Percentiles rank a stretch among this genome's conserved stretches.
These are phyloP conservation scores for Gonapodya prolifera DNA, from an alignment of 192 early-diverging fungal genomes.

Conservation along the genomic window DNA sequence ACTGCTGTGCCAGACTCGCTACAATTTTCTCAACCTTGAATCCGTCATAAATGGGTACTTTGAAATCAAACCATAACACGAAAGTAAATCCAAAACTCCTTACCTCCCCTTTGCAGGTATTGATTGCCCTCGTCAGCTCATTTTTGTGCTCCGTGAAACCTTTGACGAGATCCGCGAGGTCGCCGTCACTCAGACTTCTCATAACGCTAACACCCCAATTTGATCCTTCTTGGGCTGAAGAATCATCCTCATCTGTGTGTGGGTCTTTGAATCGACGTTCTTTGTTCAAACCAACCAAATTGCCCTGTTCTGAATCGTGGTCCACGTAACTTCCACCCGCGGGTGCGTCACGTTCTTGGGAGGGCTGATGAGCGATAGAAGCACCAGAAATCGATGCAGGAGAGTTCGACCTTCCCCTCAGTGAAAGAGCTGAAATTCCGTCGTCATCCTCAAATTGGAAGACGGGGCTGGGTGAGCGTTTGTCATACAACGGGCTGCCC, in stretches of 20 bases:
- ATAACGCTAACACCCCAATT: neutral
- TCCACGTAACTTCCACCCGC: neutral
- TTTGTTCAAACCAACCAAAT: no score
- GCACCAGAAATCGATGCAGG: neutral
- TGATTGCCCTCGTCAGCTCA: conserved; percentile 19
- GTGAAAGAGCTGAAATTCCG: neutral
- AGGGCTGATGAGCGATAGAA: neutral
- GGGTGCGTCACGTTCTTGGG: neutral
- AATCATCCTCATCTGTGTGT: neutral
- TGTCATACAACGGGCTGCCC: neutral
- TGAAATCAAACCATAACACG: conserved; percentile 36
- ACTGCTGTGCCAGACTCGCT: conserved; percentile 7
- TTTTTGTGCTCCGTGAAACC: conserved; percentile 6
- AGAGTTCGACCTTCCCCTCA: neutral
- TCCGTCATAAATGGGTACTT: conserved; percentile 4
- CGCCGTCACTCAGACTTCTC: conserved; percentile 17
- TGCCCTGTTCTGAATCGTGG: neutral
- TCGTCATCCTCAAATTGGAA: neutral
- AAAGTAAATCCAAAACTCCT: no score
- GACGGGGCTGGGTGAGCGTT: neutral
- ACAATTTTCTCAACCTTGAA: neutral
- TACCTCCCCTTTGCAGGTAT: conserved; percentile 43
- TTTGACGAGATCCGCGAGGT: conserved; percentile 8
- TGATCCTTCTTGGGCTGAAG: neutral
- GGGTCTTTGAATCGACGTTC: neutral